These are phyloP conservation scores for Talaromyces rugulosus DNA, from an alignment of 2,329 filamentous ascomycete genomes.

Conservation along the genomic window DNA sequence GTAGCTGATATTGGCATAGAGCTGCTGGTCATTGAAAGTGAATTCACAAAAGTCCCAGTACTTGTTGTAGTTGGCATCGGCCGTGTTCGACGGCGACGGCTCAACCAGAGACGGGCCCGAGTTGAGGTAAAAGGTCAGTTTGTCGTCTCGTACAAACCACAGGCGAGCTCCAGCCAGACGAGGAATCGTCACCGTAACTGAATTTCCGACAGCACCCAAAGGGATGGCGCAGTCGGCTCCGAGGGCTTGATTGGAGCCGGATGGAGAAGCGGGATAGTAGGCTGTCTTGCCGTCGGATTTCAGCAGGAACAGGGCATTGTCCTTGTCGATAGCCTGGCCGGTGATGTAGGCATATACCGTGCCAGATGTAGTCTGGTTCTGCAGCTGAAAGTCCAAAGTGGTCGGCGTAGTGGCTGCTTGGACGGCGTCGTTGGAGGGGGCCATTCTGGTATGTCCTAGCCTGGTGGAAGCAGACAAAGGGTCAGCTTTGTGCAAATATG, in stretches of 20 bases:
- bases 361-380: constrained; percentile 61
- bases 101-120: constrained; percentile 69
- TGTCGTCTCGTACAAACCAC: constrained; percentile 62
- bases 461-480: background rate
- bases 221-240: constrained; percentile 58
- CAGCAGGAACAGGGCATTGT: constrained; percentile 59
- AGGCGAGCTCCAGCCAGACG: constrained; percentile 67
- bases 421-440: background rate
- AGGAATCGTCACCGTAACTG: constrained; percentile 61
- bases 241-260: constrained; percentile 47
- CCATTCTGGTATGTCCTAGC: background rate
- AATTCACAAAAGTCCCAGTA: constrained; percentile 68
- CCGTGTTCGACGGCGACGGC: constrained; percentile 64
- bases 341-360: constrained; percentile 68
- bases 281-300: constrained; percentile 61
- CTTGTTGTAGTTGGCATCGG: constrained; percentile 59
- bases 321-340: constrained; percentile 58
- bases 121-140: constrained; percentile 66
- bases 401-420: constrained; percentile 1
- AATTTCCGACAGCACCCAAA: constrained; percentile 58
- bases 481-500: background rate
- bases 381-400: constrained; percentile 56
- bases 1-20: constrained; percentile 67
- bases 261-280: constrained; percentile 61
- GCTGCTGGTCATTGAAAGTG: constrained; percentile 57